Percentiles rank a stretch among this genome's conserved stretches.
Conservation (phyloP, 306 rosid species). For the Inga oerstediana region DNA sequence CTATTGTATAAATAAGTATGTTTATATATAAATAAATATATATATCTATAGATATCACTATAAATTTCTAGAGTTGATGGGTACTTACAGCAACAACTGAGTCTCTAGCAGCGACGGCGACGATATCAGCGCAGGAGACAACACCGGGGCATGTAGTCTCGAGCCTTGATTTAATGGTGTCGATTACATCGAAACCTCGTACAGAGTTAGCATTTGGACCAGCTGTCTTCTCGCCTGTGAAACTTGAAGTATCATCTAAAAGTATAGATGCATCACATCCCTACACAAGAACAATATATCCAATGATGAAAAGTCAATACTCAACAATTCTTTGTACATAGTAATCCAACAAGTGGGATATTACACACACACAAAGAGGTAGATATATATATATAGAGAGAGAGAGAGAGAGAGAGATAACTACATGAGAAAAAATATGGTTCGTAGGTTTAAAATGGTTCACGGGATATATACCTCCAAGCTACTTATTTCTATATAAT, state of each 20-base stretch:
- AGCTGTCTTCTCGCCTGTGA: conserved; percentile 67
- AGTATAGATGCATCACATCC: conserved; percentile 36
- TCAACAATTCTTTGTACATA: no score
- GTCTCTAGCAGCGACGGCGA: conserved; percentile 67
- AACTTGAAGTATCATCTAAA: conserved; percentile 60
- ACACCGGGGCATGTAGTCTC: conserved; percentile 52
- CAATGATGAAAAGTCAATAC: neutral
- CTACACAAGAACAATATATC: neutral
- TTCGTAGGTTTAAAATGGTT: neutral
- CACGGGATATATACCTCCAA: neutral
- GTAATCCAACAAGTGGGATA: neutral
- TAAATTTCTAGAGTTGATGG: neutral
- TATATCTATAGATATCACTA: neutral
- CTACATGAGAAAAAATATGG: neutral
- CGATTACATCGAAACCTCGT: conserved; percentile 61
- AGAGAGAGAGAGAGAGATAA: no score
- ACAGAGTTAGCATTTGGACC: conserved; percentile 49
- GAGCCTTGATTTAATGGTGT: conserved; percentile 50
- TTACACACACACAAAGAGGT: neutral
- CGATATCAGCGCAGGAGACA: conserved; percentile 71
- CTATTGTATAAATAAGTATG: neutral
- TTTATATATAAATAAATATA: no score
- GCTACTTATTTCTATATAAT: neutral
- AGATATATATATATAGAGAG: no score
- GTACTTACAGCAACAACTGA: conserved; percentile 57